A percentile compares a stretch with the other conserved stretches of the same genome.
phyloP scores from a whole-genome alignment of 2,329 filamentous ascomycete genomes.

The Cercospora nicotianae region DNA sequence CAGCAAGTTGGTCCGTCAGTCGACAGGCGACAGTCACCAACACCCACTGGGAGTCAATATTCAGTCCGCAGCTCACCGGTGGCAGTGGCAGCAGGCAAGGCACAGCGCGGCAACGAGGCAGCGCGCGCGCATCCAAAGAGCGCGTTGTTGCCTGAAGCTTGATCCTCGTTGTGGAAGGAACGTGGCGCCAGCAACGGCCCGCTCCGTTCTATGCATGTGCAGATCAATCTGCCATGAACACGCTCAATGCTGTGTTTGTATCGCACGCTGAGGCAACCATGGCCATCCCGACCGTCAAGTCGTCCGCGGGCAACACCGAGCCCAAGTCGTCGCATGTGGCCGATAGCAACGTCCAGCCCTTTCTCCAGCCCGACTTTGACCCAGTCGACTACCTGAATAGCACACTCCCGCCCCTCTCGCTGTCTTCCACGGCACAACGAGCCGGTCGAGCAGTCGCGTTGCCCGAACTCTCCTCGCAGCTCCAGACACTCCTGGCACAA shows the following conservation, averaged over 20 bases:
- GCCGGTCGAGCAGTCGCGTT: conserved; percentile 56
- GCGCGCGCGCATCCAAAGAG: not conserved
- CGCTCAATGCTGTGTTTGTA: not conserved
- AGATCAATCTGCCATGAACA: not conserved
- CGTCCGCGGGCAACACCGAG: conserved; percentile 19
- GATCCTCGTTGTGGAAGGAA: not conserved
- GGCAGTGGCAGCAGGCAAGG: not conserved
- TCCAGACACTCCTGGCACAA: conserved; percentile 81
- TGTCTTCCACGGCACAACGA: conserved; percentile 46
- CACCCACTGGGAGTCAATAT: not conserved
- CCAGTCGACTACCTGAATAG: conserved; percentile 82
- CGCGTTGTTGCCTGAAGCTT: conserved; percentile 14
- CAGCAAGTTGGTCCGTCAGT: not conserved
- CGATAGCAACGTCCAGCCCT: conserved; percentile 72
- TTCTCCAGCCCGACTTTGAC: conserved; percentile 76
- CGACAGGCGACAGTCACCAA: not conserved
- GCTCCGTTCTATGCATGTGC: not conserved
- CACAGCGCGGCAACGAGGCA: conserved; percentile 1
- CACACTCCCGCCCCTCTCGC: conserved; percentile 66
- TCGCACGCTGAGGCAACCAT: conserved; percentile 4
- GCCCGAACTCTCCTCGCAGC: conserved; percentile 74
- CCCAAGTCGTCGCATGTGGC: conserved; percentile 61
- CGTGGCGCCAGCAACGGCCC: not conserved
- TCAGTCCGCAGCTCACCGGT: not conserved
- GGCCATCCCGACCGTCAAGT: conserved; percentile 13